Evolutionary conservation across 1,284 basidiomycete genomes (phyloP), one percentile per base, ranked within the genome.

Genomic region (Cystobasidium slooffiae): DNA sequence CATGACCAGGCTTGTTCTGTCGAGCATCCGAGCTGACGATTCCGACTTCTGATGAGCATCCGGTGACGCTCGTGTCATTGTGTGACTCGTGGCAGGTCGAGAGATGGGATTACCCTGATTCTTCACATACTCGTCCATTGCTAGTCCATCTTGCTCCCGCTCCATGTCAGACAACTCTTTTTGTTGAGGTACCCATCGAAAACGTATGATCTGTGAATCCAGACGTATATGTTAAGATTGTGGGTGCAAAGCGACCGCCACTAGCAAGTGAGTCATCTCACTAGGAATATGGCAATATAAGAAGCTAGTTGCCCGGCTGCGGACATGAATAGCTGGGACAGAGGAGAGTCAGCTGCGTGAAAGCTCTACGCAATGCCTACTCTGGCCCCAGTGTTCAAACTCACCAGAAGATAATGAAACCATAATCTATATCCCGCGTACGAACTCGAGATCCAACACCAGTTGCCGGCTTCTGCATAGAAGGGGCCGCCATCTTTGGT

Each of bases 351-450:
- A 55, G 46, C 51, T 55, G 5, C 10, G 49, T n/a, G 37, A 1
- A 6, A 6, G 22, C 5, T 18, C 12, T 51, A 16, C 5, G 37
- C 22, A 24, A 10, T 9, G 3, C 62, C 9, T 37, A 12, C 47
- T 22, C 10, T 2, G 12, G 47, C 9, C 51, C 1, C 2, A n/a
- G 20, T 9, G 6, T 1, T 18, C 16, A 18, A n/a, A 52, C 69
- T 53, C 49, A 72, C 72, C 37, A 74, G 67, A 24, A 74, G 43
- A 22, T 75, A 75, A 43, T 75, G 74, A 10, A 75, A 53, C 52
- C 62, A 75, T 14, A 75, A 62, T 4, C 74, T 43, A 3, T 22
- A 18, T 46, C 41, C 46, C n/a, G 64, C 70, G 43, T 75, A 75
- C 47, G 51, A 53, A 12, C 7, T 64, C 0, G 49, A 41, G 41